Base-by-base conservation (phyloP, 306 rosid genomes). In the Erythrophleum fordii region DNA sequence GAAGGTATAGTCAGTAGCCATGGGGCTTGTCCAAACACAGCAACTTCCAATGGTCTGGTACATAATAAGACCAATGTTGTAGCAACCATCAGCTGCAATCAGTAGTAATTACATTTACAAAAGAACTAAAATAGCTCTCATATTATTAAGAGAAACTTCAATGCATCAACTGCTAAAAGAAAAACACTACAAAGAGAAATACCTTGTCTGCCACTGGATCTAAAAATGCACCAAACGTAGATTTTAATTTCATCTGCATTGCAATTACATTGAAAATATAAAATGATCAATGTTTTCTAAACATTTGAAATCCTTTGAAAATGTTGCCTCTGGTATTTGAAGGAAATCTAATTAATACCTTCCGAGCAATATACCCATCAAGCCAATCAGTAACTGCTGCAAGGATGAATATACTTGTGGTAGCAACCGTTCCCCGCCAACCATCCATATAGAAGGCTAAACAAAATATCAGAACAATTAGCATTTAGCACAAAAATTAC, bases 191-290 rank as follows among this genome's bases (percentile, higher is more conserved):
- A 42, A 76, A 42, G 34, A 20, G 35, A 80, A 74, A 58, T 88
- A 96, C 99, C 99, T 96, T 96, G 76, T 96, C 98, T 68, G 99
- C 99, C n/a, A 96, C 99, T 0, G 98, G 99, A 83, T 96, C 99
- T 62, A 96, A 87, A 89, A 96, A 96, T 2, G 99, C 99, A 64
- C 99, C 99, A 84, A 96, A 96, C 23, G 97, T 91, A 58, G 99
- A 92, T 78, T 92, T 93, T 69, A 88, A 87, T 71, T 86, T 88
- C 99, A 96, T 93, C 99, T 96, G 92, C 86, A 80, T 83, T 69
- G 55, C 31, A 80, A 70, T 72, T 26, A 34, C 4, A 80, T 1
- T 4, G 64, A 55, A 9, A 23, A 41, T 2, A 59, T 26, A 26
- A 35, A 20, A 7, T 7, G 28, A 16, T 29, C 39, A 28, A 45